Percentiles rank a stretch among this genome's conserved stretches.
phyloP scores from a whole-genome alignment of 257 asterid species.

The Cruciata laevipes region DNA sequence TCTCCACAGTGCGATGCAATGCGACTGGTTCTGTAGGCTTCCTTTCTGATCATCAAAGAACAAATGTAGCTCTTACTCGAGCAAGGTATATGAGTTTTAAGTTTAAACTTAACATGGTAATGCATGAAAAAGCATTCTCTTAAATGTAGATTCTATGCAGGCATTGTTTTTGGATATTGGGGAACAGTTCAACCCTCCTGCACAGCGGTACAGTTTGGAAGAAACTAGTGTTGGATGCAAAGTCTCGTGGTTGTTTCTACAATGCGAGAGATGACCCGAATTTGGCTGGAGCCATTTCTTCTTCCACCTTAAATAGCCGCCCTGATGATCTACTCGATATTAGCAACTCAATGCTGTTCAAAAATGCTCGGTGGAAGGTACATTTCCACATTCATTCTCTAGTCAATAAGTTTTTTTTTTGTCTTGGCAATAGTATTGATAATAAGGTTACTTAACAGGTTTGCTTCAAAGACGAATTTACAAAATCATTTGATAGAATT shows the following conservation, averaged over 20 bases:
- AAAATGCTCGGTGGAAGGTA: constrained; percentile 25
- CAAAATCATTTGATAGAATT: constrained; percentile 29
- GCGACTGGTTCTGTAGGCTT: constrained; percentile 61
- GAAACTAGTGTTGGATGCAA: constrained; percentile 46
- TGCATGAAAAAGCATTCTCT: not conserved
- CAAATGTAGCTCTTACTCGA: constrained; percentile 68
- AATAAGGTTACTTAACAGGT: constrained; percentile 18
- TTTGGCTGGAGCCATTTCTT: constrained; percentile 39
- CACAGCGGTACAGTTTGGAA: constrained; percentile 60
- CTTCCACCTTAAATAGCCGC: constrained; percentile 25
- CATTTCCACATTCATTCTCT: not conserved
- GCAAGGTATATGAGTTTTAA: constrained; percentile 43
- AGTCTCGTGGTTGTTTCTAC: constrained; percentile 49
- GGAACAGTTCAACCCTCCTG: constrained; percentile 46
- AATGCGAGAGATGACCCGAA: constrained; percentile 39
- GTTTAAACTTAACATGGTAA: not conserved
- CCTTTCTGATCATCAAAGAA: constrained; percentile 50
- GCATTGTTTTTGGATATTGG: constrained; percentile 68
- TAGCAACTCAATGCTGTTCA: constrained; percentile 25
- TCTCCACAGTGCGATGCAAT: constrained; percentile 69
- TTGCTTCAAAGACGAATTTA: constrained; percentile 32
- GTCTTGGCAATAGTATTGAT: not conserved
- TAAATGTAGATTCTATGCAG: constrained; percentile 21
- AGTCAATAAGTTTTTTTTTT: not conserved
- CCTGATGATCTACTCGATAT: constrained; percentile 26